Evolutionary conservation across 129 eudicot species (phyloP).

Genomic region (Calendula officinalis): DNA sequence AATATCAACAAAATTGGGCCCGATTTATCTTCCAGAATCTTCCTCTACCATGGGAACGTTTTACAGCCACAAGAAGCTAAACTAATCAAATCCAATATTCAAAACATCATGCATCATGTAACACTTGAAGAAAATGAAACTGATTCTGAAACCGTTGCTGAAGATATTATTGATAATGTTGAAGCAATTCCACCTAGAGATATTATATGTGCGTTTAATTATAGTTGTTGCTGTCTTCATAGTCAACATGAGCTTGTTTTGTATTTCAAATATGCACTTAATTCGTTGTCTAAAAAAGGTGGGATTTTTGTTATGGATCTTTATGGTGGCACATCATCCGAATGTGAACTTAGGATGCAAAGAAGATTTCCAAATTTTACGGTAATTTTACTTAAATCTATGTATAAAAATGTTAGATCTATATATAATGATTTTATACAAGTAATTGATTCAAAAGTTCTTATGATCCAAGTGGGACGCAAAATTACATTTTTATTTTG

Average conservation of each 20-base stretch:
- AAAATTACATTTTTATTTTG: no score
- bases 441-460: no score
- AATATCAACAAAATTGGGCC: slow-evolving; percentile 74
- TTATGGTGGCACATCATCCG: slow-evolving; percentile 97
- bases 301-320: slow-evolving; percentile 97
- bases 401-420: not conserved
- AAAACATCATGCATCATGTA: slow-evolving; percentile 36
- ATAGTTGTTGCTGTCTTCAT: slow-evolving; percentile 97
- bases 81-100: slow-evolving; percentile 45
- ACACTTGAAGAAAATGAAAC: slow-evolving; percentile 47
- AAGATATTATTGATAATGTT: slow-evolving; percentile 18
- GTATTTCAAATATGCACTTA: slow-evolving; percentile 77
- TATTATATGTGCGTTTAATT: slow-evolving; percentile 90
- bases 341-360: slow-evolving; percentile 81
- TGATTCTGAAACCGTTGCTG: slow-evolving; percentile 20
- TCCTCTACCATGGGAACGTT: slow-evolving; percentile 90
- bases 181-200: slow-evolving; percentile 67
- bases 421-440: no score
- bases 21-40: slow-evolving; percentile 67
- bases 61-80: slow-evolving; percentile 75
- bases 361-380: slow-evolving; percentile 87
- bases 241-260: slow-evolving; percentile 69
- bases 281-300: slow-evolving; percentile 62
- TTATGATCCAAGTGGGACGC: no score
- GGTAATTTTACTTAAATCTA: slow-evolving; percentile 35